A percentile compares a stretch with the other conserved stretches of the same genome.
Evolutionary conservation across 2,329 filamentous ascomycete genomes (phyloP).

Genomic region (Colletotrichum sp.): DNA sequence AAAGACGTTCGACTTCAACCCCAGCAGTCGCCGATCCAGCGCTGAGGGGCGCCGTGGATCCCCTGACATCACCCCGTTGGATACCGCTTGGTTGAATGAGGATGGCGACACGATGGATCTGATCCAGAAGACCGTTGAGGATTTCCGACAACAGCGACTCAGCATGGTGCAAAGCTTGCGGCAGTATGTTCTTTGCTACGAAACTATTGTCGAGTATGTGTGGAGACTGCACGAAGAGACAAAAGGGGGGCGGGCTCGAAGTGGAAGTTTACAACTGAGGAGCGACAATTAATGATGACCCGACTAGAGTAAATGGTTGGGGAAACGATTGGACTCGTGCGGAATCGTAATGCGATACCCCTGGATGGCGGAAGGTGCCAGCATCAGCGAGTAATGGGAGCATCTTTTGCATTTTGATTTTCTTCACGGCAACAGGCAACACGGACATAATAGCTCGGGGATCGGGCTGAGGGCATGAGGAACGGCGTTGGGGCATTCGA

Average conservation of each 20-base stretch:
- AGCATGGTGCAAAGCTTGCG: conserved; percentile 97
- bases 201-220: conserved; percentile 91
- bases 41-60: conserved; percentile 16
- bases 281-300: conserved; percentile 8
- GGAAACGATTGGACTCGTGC: not conserved
- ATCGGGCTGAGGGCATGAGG: conserved; percentile 4
- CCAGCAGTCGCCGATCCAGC: conserved; percentile 10
- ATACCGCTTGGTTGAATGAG: conserved; percentile 71
- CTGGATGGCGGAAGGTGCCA: conserved; percentile 8
- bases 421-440: conserved; percentile 1
- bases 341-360: conserved; percentile 18
- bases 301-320: not conserved
- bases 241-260: conserved; percentile 23
- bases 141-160: conserved; percentile 85
- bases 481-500: conserved; percentile 15
- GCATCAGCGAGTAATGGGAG: conserved; percentile 14
- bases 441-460: conserved; percentile 1
- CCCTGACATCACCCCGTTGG: conserved; percentile 28
- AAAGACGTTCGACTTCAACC: conserved; percentile 24
- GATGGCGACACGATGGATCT: conserved; percentile 77
- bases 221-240: conserved; percentile 49
- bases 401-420: conserved; percentile 8
- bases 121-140: conserved; percentile 85
- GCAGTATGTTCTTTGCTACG: conserved; percentile 96
- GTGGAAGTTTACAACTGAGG: conserved; percentile 23